phyloP scores from a whole-genome alignment of 192 early-diverging fungal genomes.

The Phlyctochytrium bullatum region DNA sequence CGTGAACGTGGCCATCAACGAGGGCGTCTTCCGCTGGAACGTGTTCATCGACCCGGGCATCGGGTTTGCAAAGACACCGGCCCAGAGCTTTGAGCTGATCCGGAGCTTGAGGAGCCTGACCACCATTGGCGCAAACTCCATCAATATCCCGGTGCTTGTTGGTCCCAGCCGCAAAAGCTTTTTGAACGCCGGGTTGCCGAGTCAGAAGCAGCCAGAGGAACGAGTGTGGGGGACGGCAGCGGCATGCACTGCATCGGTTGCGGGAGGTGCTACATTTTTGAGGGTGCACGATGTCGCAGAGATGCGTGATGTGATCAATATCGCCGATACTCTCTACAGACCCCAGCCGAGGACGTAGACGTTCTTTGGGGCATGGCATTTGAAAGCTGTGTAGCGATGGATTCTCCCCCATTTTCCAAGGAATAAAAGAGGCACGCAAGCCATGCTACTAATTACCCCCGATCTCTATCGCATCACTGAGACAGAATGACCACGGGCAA shows the following conservation, averaged over 20 bases:
- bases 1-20: conserved; percentile 67
- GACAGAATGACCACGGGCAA: no score
- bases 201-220: conserved; percentile 58
- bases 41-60: conserved; percentile 96
- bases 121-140: conserved; percentile 40
- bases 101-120: conserved; percentile 70
- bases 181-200: conserved; percentile 73
- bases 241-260: conserved; percentile 22
- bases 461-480: no score
- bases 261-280: conserved; percentile 59
- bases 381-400: no score
- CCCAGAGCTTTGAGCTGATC: conserved; percentile 86
- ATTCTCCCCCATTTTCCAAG: no score
- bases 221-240: conserved; percentile 28
- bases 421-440: no score
- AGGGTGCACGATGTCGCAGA: conserved; percentile 95
- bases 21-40: conserved; percentile 92
- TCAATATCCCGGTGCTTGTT: conserved; percentile 86
- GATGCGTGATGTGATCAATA: conserved; percentile 83
- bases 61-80: conserved; percentile 90
- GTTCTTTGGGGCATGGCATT: no score
- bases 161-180: conserved; percentile 92
- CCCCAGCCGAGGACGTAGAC: no score
- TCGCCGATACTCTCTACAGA: conserved; percentile 61
- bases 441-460: no score